Base-by-base conservation (phyloP, 768 basidiomycete species). In the Boletus rex-veris region DNA sequence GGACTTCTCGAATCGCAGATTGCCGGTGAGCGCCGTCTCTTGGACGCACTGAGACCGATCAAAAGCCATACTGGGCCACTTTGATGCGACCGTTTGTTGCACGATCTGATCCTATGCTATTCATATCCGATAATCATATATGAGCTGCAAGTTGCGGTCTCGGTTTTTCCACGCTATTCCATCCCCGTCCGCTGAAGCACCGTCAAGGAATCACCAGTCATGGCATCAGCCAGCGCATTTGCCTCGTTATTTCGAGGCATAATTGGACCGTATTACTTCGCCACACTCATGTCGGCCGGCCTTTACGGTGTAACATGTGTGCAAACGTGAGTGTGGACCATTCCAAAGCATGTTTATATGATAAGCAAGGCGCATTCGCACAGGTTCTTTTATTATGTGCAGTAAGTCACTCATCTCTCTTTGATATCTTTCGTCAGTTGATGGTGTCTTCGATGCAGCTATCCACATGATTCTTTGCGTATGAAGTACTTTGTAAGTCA, bases 321-420 rank as follows among this genome's bases (percentile, higher is more conserved):
- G 56, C 57, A 58, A 48, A 52, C 50, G 58, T 58, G n/a, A 53
- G 58, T n/a, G 10, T 11, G 1, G 4, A 15, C 26, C 24, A 4
- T 21, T 38, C 18, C 4, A 16, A 12, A 18, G 7, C 4, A 4
- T 38, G 21, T 26, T 4, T 24, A 16, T 30, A 7, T 16, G 24
- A 21, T 35, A 10, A 28, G n/a, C 7, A 14, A 15, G 15, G 1
- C 9, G 2, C 28, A 7, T 19, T 10, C 10, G 18, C 3, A 24
- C 24, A 59, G 57, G 18, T 59, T 59, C 48, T 47, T 47, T 11
- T 59, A 59, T n/a, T 59, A 33, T 21, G 26, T 52, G 1, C 55
- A 58, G 55, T 62, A 4, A 9, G 14, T 1, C 11, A 6, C 9
- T 24, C 1, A 1, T 16, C 18, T 30, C 3, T 11, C 0, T 26